Percentiles rank a stretch among this genome's conserved stretches.
Evolutionary conservation across 345 rosid species (phyloP).

Genomic region (Murraya koenigii): DNA sequence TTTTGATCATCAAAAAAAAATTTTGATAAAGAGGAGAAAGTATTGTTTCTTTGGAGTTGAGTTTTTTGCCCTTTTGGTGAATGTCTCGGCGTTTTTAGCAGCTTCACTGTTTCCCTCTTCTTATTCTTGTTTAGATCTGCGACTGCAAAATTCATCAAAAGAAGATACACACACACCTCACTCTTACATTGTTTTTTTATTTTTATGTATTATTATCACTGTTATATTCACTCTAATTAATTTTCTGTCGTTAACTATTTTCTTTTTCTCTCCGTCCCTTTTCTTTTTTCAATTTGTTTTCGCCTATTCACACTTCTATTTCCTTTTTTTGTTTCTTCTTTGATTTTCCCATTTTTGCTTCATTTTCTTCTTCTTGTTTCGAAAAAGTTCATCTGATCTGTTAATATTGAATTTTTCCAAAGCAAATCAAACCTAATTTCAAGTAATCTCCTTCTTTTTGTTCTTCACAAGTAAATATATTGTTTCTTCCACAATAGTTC

Average conservation of each 20-base stretch:
- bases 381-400: slow-evolving; percentile 4
- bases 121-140: slow-evolving; percentile 67
- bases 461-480: neutral
- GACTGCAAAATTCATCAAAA: slow-evolving; percentile 39
- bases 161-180: slow-evolving; percentile 7
- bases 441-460: slow-evolving; percentile 6
- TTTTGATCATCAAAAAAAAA: slow-evolving; percentile 22
- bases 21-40: neutral
- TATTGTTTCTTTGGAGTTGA: slow-evolving; percentile 22
- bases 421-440: slow-evolving; percentile 3
- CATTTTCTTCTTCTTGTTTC: slow-evolving; percentile 15
- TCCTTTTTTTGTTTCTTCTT: neutral
- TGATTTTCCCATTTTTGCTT: slow-evolving; percentile 17
- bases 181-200: neutral
- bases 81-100: slow-evolving; percentile 71
- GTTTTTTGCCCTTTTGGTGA: slow-evolving; percentile 63
- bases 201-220: slow-evolving; percentile 13
- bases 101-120: slow-evolving; percentile 31
- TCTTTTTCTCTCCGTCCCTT: neutral
- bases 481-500: neutral
- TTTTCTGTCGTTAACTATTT: neutral
- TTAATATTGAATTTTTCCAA: slow-evolving; percentile 8
- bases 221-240: slow-evolving; percentile 25
- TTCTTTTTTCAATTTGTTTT: neutral
- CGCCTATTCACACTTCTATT: slow-evolving; percentile 12